Base-by-base conservation (phyloP, 805 yeast genomes). In the Kodamaea nitidulidarum region DNA sequence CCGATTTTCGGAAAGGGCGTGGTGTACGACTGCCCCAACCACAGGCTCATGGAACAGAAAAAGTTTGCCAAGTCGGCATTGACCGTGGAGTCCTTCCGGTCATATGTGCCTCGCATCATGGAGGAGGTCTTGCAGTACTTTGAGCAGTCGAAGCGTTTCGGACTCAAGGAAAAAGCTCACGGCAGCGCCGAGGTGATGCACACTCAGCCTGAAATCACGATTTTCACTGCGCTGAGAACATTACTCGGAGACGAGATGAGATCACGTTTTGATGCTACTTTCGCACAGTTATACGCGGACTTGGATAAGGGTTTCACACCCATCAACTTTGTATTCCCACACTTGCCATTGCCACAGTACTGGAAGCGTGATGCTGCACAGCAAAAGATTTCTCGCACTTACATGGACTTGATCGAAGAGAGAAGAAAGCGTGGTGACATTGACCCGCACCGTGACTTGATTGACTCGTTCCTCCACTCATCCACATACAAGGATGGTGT, bases 1-100 rank as follows among this genome's bases (percentile, higher is more conserved):
- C 98, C 98, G 10, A 96, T 88, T 11, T 93, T 93, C 52, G 98
- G 98, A 53, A 80, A 88, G 56, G 98, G 98, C 55, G 98, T 93
- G 39, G 85, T 93, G 38, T 93, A 93, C 61, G 98, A 93, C 67
- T 91, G 97, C 66, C 88, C 98, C 47, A 93, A 93, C 68, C 67
- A 80, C 55, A 80, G 88, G 50, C 76, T 93, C 55, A 93, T 93
- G 98, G 98, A 93, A 62, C 98, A 93, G 66, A 93, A 93, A 78
- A 93, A 88, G 70, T 93, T 93, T 56, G 95, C 90, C 46, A 93
- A 93, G 66, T 77, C 78, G 39, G 95, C 96, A 15, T 74, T 93
- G 51, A 84, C 96, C 18, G 78, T 76, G 48, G 96, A 86, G 32
- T 78, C 95, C 1, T 93, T 93, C 71, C 75, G 77, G 50, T 64